Evolutionary conservation across 202 grass and related monocot species (phyloP), one percentile per base, ranked within the genome.

Genomic region (Panicum hallii): DNA sequence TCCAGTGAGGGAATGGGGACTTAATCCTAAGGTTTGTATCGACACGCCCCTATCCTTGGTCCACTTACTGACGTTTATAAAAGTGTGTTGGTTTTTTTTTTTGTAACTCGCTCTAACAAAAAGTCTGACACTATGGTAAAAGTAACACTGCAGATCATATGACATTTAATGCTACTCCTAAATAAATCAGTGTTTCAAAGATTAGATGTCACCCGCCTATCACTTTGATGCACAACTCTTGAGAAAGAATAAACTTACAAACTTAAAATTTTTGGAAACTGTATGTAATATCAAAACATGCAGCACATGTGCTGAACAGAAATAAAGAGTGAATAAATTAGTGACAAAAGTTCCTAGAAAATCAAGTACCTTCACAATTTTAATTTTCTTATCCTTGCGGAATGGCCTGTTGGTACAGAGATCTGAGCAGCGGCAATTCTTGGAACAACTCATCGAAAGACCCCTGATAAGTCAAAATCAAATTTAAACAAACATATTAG

Each of bases 351-450:
- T 53, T 36, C 10, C 52, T 49, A 9, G 48, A 60, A 45, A 61
- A 63, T 11, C 46, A 75, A 43, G 26, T 32, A 99, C 97, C 97
- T 99, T 99, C 5, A 99, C 93, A 88, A 94, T 76, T 90, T 89
- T 99, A 72, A 96, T 91, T 88, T 99, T 99, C 70, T 96, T 99
- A 64, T 99, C 97, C 88, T 99, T 99, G 61, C 93, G 86, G 55
- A 99, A 99, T 50, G 97, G 97, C 72, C 84, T 92, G 72, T 99
- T 99, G 49, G 74, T 89, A 84, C 97, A 99, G 48, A 92, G 83
- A 72, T 95, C 93, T 77, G 97, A 93, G 80, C 97, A 99, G 81
- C 87, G 91, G 48, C 97, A 99, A 61, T 85, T 89, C 86, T 94
- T 94, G 53, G 93, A 99, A 89, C 97, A 99, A 82, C 97, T 99